Conservation (phyloP, 805 yeast genomes). For the Myxozyma geophila region DNA sequence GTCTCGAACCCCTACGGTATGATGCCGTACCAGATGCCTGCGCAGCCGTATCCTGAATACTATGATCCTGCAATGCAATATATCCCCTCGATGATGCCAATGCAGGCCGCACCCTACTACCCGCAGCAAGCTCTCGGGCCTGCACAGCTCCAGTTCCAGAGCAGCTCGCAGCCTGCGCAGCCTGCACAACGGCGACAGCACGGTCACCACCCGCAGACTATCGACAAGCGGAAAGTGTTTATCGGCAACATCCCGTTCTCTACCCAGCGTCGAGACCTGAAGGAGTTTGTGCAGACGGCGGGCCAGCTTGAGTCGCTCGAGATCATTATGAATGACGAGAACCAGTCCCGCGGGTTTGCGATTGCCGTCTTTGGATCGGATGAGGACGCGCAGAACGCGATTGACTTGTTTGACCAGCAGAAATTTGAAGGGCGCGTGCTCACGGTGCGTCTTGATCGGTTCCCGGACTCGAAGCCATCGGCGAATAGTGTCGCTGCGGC, state of each 20-base stretch:
- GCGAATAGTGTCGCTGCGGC: background rate
- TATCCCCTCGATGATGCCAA: background rate
- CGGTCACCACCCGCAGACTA: constrained; percentile 6
- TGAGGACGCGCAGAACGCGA: constrained; percentile 55
- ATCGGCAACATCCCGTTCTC: constrained; percentile 46
- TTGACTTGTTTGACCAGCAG: constrained; percentile 55
- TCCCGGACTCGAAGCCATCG: constrained; percentile 45
- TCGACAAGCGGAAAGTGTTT: constrained; percentile 43
- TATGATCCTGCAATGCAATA: constrained; percentile 8
- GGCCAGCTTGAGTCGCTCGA: constrained; percentile 46
- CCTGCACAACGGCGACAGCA: constrained; percentile 4
- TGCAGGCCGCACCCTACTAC: background rate
- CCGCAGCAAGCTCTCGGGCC: background rate
- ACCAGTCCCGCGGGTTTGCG: constrained; percentile 64
- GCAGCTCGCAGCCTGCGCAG: constrained; percentile 10
- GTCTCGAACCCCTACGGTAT: background rate
- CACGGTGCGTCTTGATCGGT: constrained; percentile 64
- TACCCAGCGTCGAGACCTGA: constrained; percentile 44
- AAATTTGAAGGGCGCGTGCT: constrained; percentile 64
- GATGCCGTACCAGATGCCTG: constrained; percentile 5
- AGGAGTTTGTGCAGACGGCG: constrained; percentile 40
- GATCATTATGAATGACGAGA: constrained; percentile 48
- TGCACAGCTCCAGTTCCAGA: too few relatives aligned
- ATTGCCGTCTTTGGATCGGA: constrained; percentile 58
- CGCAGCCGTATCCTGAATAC: constrained; percentile 5